Base-by-base conservation (phyloP, 2,329 filamentous ascomycete species). In the Diaporthe sp. region DNA sequence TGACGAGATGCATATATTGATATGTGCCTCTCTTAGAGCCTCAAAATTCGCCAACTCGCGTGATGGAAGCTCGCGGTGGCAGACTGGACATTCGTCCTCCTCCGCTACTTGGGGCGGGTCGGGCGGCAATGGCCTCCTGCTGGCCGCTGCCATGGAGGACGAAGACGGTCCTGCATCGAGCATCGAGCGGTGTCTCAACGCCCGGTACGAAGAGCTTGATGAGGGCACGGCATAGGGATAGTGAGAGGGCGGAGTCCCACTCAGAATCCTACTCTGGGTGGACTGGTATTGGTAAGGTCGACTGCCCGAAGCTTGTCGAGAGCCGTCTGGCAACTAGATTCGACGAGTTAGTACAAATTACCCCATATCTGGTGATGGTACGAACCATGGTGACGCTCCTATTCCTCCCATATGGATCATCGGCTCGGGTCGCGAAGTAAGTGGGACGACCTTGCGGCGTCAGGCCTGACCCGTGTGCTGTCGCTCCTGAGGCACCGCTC, bases 11-110 rank as follows among this genome's bases (percentile, higher is more conserved):
- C 92, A 93, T 10, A 83, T 81, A 42, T 85, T 87, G 75, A 93
- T 91, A 79, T 93, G 92, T 42, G 85, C 82, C 79, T 92, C 90
- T 44, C 91, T 88, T 17, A 89, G 84, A 4, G 82, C 78, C 79
- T 92, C 90, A 74, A 85, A 90, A 76, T 92, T 87, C 2, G 87
- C 82, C 2, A 92, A 85, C 6, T 82, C 82, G 25, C 87, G 86
- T 2, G 90, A 88, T 0, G 94, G 93, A 4, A 95, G 87, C 83
- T 95, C 93, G 51, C 87, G 85, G 80, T 94, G 93, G 79, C 94
- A 96, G 60, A 96, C 90, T 0, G 94, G 94, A 77, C 94, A 96
- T 80, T 95, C 93, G 81, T 96, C 94, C 81, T 95, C 94, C 81
- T 96, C 94, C 8, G 88, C 86, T 80, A 90, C 87, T 74, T 89